Conservation (phyloP, 495 filamentous ascomycete species). For the Mycothermus thermophilus region DNA sequence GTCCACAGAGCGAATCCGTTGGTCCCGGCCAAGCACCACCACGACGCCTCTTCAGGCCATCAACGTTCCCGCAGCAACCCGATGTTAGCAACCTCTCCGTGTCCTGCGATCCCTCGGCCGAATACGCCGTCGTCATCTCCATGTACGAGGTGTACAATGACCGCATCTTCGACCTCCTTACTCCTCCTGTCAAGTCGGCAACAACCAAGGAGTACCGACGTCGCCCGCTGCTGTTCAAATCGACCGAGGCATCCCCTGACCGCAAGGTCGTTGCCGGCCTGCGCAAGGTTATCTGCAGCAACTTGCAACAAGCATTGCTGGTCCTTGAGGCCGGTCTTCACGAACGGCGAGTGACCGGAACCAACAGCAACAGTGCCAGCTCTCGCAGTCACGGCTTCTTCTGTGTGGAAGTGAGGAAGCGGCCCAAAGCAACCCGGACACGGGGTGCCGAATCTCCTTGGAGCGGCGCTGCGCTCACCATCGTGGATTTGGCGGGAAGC, state of each 20-base stretch:
- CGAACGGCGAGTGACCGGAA: conserved; percentile 78
- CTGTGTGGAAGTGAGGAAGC: conserved; percentile 85
- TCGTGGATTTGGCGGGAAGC: conserved; percentile 89
- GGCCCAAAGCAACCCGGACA: conserved; percentile 36
- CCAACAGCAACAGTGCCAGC: conserved; percentile 75
- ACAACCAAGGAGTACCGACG: conserved; percentile 54
- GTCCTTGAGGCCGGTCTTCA: conserved; percentile 82
- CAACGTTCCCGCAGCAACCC: conserved; percentile 54
- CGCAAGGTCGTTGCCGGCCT: conserved; percentile 85
- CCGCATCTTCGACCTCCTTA: conserved; percentile 85
- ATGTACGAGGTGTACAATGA: conserved; percentile 99
- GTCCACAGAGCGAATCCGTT: conserved; percentile 28
- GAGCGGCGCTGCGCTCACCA: conserved; percentile 68
- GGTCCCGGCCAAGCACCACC: conserved; percentile 37
- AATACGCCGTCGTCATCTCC: conserved; percentile 80
- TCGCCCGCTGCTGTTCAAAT: conserved; percentile 72
- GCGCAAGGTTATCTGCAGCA: conserved; percentile 79
- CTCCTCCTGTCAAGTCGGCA: conserved; percentile 34
- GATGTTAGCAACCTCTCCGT: conserved; percentile 57
- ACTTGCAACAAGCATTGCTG: conserved; percentile 71
- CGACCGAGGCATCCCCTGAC: conserved; percentile 69
- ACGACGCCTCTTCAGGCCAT: conserved; percentile 47
- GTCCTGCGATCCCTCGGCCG: conserved; percentile 53
- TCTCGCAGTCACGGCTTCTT: conserved; percentile 94
- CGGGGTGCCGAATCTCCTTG: conserved; percentile 41